These are phyloP conservation scores for Isoetes taiwanensis DNA, from an alignment of 75 land plant genomes.

Conservation along the genomic window DNA sequence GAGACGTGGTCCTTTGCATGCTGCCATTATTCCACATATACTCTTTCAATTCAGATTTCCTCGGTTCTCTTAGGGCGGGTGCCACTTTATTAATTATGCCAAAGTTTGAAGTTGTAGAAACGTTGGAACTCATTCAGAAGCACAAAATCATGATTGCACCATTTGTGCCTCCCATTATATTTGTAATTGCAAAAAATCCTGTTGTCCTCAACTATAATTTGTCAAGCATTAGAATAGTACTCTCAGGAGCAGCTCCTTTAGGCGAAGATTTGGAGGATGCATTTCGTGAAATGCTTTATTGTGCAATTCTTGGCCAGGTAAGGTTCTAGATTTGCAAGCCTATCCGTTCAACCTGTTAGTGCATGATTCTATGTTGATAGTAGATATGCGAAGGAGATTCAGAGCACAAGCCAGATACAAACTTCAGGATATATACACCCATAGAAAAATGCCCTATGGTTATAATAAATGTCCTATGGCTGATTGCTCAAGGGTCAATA, in stretches of 20 bases:
- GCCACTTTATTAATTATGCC: neutral
- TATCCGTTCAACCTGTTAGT: too few species aligned
- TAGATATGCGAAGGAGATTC: too few species aligned
- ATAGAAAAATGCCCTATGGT: too few species aligned
- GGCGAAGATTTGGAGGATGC: constrained; percentile 2
- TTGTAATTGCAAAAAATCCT: constrained; percentile 3
- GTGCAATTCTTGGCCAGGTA: neutral
- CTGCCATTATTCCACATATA: constrained; percentile 4
- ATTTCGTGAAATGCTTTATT: neutral
- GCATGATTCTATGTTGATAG: too few species aligned
- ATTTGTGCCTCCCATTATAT: constrained; percentile 1
- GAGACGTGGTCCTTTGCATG: neutral
- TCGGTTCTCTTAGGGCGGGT: neutral
- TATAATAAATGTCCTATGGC: too few species aligned
- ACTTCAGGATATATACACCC: too few species aligned
- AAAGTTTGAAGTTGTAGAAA: neutral
- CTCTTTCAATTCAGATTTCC: neutral
- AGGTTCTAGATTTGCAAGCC: too few species aligned
- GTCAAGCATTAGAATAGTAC: neutral
- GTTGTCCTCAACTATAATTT: neutral
- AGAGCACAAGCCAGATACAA: too few species aligned
- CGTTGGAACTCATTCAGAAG: neutral
- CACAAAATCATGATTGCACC: neutral
- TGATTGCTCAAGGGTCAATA: too few species aligned
- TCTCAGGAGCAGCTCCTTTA: neutral